Base-by-base conservation (phyloP, 805 yeast species). In the Candida verbasci region DNA sequence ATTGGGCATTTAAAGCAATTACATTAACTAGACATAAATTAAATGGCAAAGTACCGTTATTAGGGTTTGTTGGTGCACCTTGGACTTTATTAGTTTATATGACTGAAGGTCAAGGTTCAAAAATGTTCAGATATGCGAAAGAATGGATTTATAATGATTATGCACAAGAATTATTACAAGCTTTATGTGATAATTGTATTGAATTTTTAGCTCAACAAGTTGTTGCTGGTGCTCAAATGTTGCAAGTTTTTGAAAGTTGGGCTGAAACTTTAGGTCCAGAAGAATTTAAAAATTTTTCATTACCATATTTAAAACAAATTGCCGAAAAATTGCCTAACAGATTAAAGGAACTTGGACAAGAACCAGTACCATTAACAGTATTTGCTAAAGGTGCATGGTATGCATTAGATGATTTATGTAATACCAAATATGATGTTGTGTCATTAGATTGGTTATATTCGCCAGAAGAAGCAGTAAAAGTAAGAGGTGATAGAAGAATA, bases 361-460 rank as follows among this genome's bases (percentile, higher is more conserved):
- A 52, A 8, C 94, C 86, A 43, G 80, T 93, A 16, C 98, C 98
- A 22, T 64, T 93, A 52, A 85, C 95, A 1, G 80, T 89, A 7
- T 93, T 93, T 53, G 88, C 97, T 20, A 93, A 89, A 65, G 96
- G 96, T 29, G 93, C 98, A 0, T 91, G 97, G 97, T 91, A 87
- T 51, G 96, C 97, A 4, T 68, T 93, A 35, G 89, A 91, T 47
- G 83, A 81, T 37, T 69, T 93, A 41, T 83, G 95, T 53, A 79
- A 77, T 31, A 65, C 85, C 6, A 93, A 89, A 9, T 93, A 86
- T 61, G 80, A 88, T 52, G 78, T 78, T 12, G 87, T 93, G n/a
- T 88, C 97, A 2, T 72, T 93, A 40, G 98, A 93, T 60, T 93
- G 97, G 97, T 65, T 79, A 25, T 82, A 80, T 65, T 81, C 75